phyloP scores from a whole-genome alignment of 805 yeast species.

The Yarrowia sp. region DNA sequence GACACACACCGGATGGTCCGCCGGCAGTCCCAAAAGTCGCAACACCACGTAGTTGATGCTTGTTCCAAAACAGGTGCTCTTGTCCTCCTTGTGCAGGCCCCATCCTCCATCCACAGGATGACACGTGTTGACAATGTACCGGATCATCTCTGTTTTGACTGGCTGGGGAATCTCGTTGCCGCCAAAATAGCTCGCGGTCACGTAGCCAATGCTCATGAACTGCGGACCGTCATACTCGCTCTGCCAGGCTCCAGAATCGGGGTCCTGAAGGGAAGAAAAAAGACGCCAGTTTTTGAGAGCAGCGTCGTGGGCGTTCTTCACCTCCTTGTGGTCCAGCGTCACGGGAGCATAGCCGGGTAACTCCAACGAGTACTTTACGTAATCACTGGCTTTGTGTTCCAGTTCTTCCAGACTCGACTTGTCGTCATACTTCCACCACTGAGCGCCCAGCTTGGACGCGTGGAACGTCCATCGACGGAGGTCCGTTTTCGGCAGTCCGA shows the following conservation, averaged over 20 bases:
- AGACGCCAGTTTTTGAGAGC: conserved; percentile 78
- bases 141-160: conserved; percentile 69
- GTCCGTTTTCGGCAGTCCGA: conserved; percentile 75
- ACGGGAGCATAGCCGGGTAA: conserved; percentile 47
- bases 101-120: conserved; percentile 99
- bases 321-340: conserved; percentile 43
- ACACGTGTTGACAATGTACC: conserved; percentile 88
- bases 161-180: conserved; percentile 71
- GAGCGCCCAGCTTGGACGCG: conserved; percentile 74
- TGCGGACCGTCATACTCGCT: conserved; percentile 96
- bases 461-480: conserved; percentile 74
- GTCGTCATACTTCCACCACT: conserved; percentile 73
- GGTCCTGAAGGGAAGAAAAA: conserved; percentile 72
- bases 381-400: conserved; percentile 48
- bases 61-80: conserved; percentile 95
- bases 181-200: conserved; percentile 75
- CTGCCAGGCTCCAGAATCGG: conserved; percentile 82
- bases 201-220: conserved; percentile 93
- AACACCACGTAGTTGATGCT: conserved; percentile 82
- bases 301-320: conserved; percentile 61
- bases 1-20: conserved; percentile 75
- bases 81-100: conserved; percentile 94
- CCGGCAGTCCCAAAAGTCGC: conserved; percentile 76
- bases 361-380: conserved; percentile 47
- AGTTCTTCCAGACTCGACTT: conserved; percentile 48